phyloP scores from a whole-genome alignment of 345 rosid species.

The Gossypium longicalyx region DNA sequence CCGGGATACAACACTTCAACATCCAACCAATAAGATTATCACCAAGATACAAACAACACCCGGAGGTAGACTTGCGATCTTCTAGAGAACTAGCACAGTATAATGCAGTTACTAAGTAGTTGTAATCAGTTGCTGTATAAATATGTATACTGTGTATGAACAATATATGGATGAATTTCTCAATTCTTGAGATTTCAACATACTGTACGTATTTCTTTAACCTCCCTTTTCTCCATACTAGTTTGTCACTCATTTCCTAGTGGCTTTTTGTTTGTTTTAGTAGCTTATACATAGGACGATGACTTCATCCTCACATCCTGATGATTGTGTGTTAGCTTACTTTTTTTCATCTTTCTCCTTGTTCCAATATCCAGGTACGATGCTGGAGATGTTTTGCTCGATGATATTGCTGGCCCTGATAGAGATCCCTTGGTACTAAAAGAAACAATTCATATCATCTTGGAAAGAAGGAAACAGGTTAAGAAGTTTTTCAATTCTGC shows the following conservation, averaged over 20 bases:
- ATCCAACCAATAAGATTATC: too few relatives aligned
- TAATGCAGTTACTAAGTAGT: too few relatives aligned
- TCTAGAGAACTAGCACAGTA: too few relatives aligned
- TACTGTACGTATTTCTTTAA: background rate
- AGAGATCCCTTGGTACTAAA: slow-evolving; percentile 42
- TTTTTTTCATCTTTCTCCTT: slow-evolving; percentile 3
- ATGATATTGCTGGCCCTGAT: slow-evolving; percentile 90
- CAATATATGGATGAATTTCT: too few relatives aligned
- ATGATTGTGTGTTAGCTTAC: background rate
- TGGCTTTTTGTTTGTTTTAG: background rate
- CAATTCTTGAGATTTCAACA: too few relatives aligned
- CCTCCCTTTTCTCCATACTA: background rate
- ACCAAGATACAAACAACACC: too few relatives aligned
- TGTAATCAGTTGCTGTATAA: too few relatives aligned
- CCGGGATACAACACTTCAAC: too few relatives aligned
- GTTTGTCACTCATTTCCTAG: background rate
- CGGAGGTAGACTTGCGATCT: too few relatives aligned
- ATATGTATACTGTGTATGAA: too few relatives aligned
- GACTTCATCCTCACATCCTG: background rate
- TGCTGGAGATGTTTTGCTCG: slow-evolving; percentile 84
- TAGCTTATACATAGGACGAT: background rate
- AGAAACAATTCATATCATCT: background rate
- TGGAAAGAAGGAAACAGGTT: background rate
- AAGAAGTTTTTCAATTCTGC: background rate
- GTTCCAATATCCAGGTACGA: slow-evolving; percentile 59